Percentiles rank a stretch among this genome's conserved stretches.
Conservation (phyloP, 257 asterid species). For the Lithospermum erythrorhizon region DNA sequence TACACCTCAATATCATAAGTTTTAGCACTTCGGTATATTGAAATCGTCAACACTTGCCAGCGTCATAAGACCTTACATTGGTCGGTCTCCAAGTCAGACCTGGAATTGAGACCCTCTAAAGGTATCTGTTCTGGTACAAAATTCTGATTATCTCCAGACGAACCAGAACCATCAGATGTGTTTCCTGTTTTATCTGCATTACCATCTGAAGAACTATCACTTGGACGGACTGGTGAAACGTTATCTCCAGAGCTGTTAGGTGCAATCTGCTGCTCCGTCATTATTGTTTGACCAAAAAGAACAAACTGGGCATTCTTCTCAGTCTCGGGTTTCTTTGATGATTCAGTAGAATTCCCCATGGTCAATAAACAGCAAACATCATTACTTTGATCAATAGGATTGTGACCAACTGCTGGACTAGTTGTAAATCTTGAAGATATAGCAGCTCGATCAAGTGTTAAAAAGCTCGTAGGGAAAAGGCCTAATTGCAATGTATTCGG, state of each 20-base stretch:
- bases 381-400: constrained; percentile 19
- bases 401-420: constrained; percentile 17
- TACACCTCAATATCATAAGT: constrained; percentile 44
- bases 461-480: constrained; percentile 34
- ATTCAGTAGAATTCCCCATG: constrained; percentile 41
- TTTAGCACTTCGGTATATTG: constrained; percentile 41
- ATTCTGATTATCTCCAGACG: constrained; percentile 23
- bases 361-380: constrained; percentile 52
- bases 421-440: constrained; percentile 17
- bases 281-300: constrained; percentile 66
- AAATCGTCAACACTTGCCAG: constrained; percentile 48
- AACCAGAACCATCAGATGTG: constrained; percentile 39
- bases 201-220: constrained; percentile 40
- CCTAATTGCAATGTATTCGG: constrained; percentile 37
- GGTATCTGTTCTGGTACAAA: constrained; percentile 26
- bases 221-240: constrained; percentile 26
- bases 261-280: constrained; percentile 54
- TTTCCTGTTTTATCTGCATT: constrained; percentile 33
- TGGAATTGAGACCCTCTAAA: constrained; percentile 31
- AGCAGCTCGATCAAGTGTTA: constrained; percentile 25
- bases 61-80: constrained; percentile 68
- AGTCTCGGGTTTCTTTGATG: constrained; percentile 16
- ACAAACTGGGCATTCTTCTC: constrained; percentile 40
- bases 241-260: constrained; percentile 39
- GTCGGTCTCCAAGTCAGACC: constrained; percentile 33